A percentile compares a stretch with the other conserved stretches of the same genome.
Evolutionary conservation across 345 rosid species (phyloP).

Genomic region (Gossypium sturtianum): DNA sequence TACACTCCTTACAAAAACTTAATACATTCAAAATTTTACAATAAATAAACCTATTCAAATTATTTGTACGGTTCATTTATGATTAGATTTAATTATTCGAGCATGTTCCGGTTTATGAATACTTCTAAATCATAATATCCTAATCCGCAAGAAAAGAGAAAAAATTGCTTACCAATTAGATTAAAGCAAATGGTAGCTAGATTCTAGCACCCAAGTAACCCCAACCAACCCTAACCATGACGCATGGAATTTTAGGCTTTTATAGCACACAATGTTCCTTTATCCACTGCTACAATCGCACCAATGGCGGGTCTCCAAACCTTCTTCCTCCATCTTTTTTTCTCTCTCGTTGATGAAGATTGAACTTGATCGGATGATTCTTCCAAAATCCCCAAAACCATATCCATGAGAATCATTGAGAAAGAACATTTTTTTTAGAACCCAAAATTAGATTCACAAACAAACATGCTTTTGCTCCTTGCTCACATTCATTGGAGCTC

Average conservation of each 20-base stretch:
- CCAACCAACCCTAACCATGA: background rate
- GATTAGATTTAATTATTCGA: background rate
- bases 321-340: background rate
- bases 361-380: background rate
- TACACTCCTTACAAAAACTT: too few species aligned
- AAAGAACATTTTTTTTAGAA: background rate
- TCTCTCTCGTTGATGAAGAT: too few species aligned
- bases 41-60: too few species aligned
- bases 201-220: background rate
- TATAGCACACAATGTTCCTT: background rate
- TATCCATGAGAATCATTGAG: background rate
- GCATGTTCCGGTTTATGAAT: background rate
- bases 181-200: background rate
- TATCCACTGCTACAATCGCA: background rate
- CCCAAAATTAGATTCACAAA: background rate
- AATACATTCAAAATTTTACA: too few species aligned
- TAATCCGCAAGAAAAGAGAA: too few species aligned
- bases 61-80: too few species aligned
- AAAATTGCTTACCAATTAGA: background rate
- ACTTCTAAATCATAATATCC: too few species aligned
- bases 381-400: background rate
- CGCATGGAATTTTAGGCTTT: background rate
- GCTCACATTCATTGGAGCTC: too few species aligned
- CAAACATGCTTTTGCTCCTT: too few species aligned
- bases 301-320: background rate